phyloP scores from a whole-genome alignment of 1,139 yeast genomes.

The Geotrichum macrosporum region DNA sequence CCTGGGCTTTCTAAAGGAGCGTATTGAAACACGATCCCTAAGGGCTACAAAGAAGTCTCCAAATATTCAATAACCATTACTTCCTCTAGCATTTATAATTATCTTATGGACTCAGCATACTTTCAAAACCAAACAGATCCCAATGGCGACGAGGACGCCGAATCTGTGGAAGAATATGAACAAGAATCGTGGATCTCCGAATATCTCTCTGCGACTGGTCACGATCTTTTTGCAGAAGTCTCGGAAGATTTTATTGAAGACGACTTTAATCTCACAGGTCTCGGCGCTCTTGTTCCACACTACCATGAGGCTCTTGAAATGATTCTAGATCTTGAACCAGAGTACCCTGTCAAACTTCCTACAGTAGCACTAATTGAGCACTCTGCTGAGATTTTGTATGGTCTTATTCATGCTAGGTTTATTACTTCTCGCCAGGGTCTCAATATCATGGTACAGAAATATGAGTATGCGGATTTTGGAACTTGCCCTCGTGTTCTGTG shows the following conservation, averaged over 20 bases:
- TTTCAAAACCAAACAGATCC: neutral
- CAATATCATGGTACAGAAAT: conserved; percentile 93
- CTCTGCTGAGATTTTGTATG: conserved; percentile 87
- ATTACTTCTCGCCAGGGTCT: conserved; percentile 87
- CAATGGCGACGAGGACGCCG: conserved; percentile 9
- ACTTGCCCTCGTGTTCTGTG: conserved; percentile 87
- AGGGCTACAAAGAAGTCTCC: too few species aligned
- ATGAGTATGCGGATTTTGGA: conserved; percentile 85
- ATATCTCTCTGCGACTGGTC: conserved; percentile 82
- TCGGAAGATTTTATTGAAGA: conserved; percentile 92
- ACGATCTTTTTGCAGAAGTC: conserved; percentile 90
- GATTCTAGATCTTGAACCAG: conserved; percentile 83
- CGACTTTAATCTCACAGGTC: conserved; percentile 90
- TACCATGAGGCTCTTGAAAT: conserved; percentile 90
- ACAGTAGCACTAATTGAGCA: conserved; percentile 76
- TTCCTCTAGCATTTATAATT: conserved; percentile 1
- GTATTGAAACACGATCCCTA: too few species aligned
- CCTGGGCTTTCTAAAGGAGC: too few species aligned
- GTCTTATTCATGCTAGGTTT: conserved; percentile 89
- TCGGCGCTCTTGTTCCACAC: conserved; percentile 79
- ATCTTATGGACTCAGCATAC: neutral
- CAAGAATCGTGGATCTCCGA: conserved; percentile 78
- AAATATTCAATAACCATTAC: too few species aligned
- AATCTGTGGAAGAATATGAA: conserved; percentile 14
- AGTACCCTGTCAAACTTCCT: conserved; percentile 53